phyloP scores from a whole-genome alignment of 352 stramenopile genomes.

The Hyaloperonospora arabidopsidis region DNA sequence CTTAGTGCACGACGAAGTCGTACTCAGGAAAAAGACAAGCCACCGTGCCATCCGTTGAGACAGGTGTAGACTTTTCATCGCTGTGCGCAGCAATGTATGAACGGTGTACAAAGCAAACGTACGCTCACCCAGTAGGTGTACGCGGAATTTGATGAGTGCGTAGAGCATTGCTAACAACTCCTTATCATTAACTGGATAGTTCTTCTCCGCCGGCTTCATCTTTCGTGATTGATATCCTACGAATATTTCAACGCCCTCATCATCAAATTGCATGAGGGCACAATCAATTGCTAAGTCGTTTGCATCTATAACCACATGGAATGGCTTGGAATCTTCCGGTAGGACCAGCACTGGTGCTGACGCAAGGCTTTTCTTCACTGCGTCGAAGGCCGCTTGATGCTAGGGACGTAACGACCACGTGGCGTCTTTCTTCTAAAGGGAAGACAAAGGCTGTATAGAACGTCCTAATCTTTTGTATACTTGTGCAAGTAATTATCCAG shows the following conservation, averaged over 20 bases:
- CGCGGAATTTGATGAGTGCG: too few relatives aligned
- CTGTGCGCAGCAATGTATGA: too few relatives aligned
- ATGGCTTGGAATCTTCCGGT: constrained; percentile 1
- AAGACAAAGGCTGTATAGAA: constrained; percentile 6
- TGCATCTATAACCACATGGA: constrained; percentile 4
- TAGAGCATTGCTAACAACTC: not conserved
- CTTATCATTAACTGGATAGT: not conserved
- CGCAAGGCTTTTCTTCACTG: not conserved
- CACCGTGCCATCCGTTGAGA: too few relatives aligned
- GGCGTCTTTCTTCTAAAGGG: not conserved
- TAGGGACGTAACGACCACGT: not conserved
- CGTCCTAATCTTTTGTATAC: constrained; percentile 15
- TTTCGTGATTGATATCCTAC: constrained; percentile 4
- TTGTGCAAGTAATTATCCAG: constrained; percentile 20
- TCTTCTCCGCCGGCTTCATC: not conserved
- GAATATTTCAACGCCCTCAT: constrained; percentile 1
- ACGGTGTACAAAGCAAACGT: too few relatives aligned
- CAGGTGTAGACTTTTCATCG: too few relatives aligned
- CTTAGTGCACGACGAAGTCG: too few relatives aligned
- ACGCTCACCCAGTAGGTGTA: too few relatives aligned
- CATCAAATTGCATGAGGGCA: constrained; percentile 3
- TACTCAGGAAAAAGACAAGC: too few relatives aligned
- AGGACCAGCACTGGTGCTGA: not conserved
- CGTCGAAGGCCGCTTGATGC: not conserved
- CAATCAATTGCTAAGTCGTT: constrained; percentile 3